Evolutionary conservation across 1,139 yeast genomes (phyloP), one percentile per base, ranked within the genome.

Genomic region (Taiozyma sp.): DNA sequence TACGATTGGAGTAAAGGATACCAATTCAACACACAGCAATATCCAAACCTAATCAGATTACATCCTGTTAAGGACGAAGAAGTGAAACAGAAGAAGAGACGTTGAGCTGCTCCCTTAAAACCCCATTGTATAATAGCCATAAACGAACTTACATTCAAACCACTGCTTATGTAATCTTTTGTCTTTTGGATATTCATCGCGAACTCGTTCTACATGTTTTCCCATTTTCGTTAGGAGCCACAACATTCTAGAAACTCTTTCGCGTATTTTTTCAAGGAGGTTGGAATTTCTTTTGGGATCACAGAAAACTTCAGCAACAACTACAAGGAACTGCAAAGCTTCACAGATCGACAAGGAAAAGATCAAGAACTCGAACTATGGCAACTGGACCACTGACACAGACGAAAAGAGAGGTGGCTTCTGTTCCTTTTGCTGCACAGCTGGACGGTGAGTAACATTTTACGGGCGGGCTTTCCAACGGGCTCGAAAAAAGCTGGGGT

Each of bases 1-100:
- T 93, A 93, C 69, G 99, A 93, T 66, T 93, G 99, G 99, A 80
- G 89, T 53, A 88, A 86, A 66, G 99, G 99, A 9, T 77, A 86
- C 67, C 83, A 79, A 66, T 87, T 79, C 60, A 89, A 88, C 71
- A 80, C 83, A 47, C 86, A 81, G 3, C 89, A 84, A 56, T 81
- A 82, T 62, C 91, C 95, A 16, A 86, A 79, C 56, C 75, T 80
- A 53, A 81, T 93, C 56, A 86, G 88, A 69, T 73, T 93, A 51
- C 99, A 93, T 68, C 84, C 93, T 8, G 81, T 87, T 26, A 83
- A 81, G 56, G 97, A 89, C 52, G 93, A 82, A 48, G 99, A 93
- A 67, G 87, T 87, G 48, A 87, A 87, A 66, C 95, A 84, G 63
- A 85, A 86, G 70, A 82, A 80, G 68, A 79, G 78, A 65, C 63